Evolutionary conservation across 106 monocot species (phyloP).

Genomic region (Platanthera zijinensis): DNA sequence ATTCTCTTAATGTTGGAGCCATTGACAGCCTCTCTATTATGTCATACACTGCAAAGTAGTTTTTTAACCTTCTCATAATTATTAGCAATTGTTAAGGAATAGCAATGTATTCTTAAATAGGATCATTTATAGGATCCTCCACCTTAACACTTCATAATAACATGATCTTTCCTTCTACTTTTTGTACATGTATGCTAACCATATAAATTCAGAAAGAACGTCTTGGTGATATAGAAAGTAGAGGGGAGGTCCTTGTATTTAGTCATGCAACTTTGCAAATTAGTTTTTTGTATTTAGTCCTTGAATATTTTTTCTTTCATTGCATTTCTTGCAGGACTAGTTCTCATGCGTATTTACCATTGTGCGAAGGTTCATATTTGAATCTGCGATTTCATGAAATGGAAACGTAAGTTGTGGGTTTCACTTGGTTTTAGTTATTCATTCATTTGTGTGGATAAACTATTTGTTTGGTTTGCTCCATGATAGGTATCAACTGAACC

Average conservation of each 20-base stretch:
- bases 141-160: too few species aligned
- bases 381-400: slow-evolving; percentile 97
- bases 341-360: slow-evolving; percentile 94
- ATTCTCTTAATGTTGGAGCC: slow-evolving; percentile 76
- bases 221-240: neutral
- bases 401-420: slow-evolving; percentile 53
- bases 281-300: too few species aligned
- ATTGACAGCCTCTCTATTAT: slow-evolving; percentile 91
- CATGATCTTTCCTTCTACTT: too few species aligned
- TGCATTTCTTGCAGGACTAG: slow-evolving; percentile 56
- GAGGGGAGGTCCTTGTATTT: too few species aligned
- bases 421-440: neutral
- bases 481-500: slow-evolving; percentile 90
- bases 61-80: neutral
- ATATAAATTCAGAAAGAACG: too few species aligned
- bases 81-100: neutral
- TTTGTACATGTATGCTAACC: neutral
- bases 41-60: slow-evolving; percentile 98
- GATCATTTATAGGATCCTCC: too few species aligned
- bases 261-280: too few species aligned
- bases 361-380: slow-evolving; percentile 95
- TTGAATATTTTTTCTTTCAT: neutral
- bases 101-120: neutral
- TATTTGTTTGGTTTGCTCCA: slow-evolving; percentile 2
- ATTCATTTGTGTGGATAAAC: slow-evolving; percentile 8